Base-by-base conservation (phyloP, 306 rosid genomes). In the Rosa chinensis region DNA sequence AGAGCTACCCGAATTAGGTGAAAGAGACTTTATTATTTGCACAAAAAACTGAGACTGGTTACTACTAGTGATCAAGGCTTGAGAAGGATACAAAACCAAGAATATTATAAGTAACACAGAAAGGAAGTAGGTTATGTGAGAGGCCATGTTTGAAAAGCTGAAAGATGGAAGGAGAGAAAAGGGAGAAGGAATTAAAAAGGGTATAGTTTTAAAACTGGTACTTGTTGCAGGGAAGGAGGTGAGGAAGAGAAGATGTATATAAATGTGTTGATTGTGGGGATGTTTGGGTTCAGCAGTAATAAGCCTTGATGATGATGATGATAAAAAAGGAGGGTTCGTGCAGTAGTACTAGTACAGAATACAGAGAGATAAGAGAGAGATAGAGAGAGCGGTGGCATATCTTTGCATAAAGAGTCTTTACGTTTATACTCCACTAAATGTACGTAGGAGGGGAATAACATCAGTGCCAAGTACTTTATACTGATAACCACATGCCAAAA, bases 401-500 rank as follows among this genome's bases (percentile, higher is more conserved):
- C 86, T 90, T 92, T 87, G 90, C 61, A 69, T 82, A 92, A 92
- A 90, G 97, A 83, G 64, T 82, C 97, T 92, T 92, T 90, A 76
- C 16, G 85, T 86, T 89, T 90, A 86, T 82, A 84, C 97, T 88
- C 96, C 92, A 92, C 93, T 79, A 79, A 50, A 73, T 14, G 76
- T 45, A 62, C 71, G 45, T 9, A 37, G 77, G 84, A 63, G 82
- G 84, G 75, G 87, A 81, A 87, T 84, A 81, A 77, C 85, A 77
- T 71, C 77, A 73, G 77, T 76, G 80, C 70, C 71, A 73, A 42
- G 52, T 74, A 43, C 88, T 88, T 88, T 85, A 87, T 66, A 66
- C 70, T 79, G 84, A 76, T 49, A 47, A 28, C 61, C 72, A 63
- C 72, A 76, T 47, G 71, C 58, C 62, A 18, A 16, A 32, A 45